phyloP scores from a whole-genome alignment of 1,284 basidiomycete species.

The Rhodofomes roseus region DNA sequence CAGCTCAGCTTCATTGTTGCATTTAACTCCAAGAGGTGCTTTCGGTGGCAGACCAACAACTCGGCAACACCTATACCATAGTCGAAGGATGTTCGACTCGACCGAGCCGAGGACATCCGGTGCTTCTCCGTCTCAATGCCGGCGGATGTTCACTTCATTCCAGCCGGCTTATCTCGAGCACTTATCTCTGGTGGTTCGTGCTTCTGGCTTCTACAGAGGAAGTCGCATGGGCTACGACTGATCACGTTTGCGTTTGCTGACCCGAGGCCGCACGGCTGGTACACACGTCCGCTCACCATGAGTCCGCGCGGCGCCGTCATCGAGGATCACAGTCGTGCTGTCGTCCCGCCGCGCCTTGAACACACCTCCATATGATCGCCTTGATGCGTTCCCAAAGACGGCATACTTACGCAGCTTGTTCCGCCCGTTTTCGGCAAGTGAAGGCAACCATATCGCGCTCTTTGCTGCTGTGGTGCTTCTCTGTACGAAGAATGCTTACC shows the following conservation, averaged over 20 bases:
- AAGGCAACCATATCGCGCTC: background rate
- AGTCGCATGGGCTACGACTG: background rate
- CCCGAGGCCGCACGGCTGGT: background rate
- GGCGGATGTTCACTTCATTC: background rate
- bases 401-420: background rate
- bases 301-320: background rate
- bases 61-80: no score
- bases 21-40: no score
- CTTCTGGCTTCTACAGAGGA: background rate
- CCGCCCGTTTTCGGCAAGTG: background rate
- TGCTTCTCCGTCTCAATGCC: background rate
- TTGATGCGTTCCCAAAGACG: background rate
- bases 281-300: background rate
- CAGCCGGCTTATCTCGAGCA: background rate
- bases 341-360: no score
- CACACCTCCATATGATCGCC: no score
- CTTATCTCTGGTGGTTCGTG: background rate
- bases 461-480: background rate
- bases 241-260: background rate
- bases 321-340: no score
- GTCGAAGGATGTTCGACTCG: background rate
- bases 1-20: background rate
- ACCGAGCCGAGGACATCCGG: background rate
- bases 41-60: no score
- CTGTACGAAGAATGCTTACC: background rate